Evolutionary conservation across 371 early-diverging fungal genomes (phyloP).

Genomic region (Saksenaea vasiformis): DNA sequence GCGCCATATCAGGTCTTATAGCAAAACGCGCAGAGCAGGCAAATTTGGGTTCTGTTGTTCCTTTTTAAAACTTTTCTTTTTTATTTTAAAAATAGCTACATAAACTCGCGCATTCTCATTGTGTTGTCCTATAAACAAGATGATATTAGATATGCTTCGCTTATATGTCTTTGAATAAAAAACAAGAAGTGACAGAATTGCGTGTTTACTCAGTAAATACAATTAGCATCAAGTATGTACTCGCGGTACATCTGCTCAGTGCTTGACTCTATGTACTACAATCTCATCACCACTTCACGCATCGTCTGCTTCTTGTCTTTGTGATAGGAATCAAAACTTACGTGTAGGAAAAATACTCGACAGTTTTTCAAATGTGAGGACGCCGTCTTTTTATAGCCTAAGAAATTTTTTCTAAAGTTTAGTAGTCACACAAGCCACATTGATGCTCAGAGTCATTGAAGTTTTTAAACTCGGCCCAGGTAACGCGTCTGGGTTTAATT

Average conservation of each 20-base stretch:
- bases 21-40: slow-evolving; percentile 44
- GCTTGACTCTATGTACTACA: slow-evolving; percentile 50
- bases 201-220: slow-evolving; percentile 34
- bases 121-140: not conserved
- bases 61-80: slow-evolving; percentile 24
- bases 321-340: not conserved
- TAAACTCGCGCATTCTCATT: not conserved
- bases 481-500: too few relatives aligned
- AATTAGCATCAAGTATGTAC: slow-evolving; percentile 41
- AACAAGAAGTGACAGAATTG: not conserved
- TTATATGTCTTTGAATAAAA: not conserved
- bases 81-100: not conserved
- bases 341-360: not conserved
- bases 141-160: not conserved
- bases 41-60: slow-evolving; percentile 42
- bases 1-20: slow-evolving; percentile 57
- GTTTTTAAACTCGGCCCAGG: too few relatives aligned
- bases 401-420: not conserved
- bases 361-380: not conserved
- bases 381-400: not conserved
- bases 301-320: not conserved
- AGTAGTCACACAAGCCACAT: slow-evolving; percentile 3
- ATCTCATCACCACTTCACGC: slow-evolving; percentile 37
- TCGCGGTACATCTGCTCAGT: slow-evolving; percentile 40
- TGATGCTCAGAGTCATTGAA: not conserved